Evolutionary conservation across 1,139 yeast genomes (phyloP).

Genomic region (Lipomyces yarrowii): DNA sequence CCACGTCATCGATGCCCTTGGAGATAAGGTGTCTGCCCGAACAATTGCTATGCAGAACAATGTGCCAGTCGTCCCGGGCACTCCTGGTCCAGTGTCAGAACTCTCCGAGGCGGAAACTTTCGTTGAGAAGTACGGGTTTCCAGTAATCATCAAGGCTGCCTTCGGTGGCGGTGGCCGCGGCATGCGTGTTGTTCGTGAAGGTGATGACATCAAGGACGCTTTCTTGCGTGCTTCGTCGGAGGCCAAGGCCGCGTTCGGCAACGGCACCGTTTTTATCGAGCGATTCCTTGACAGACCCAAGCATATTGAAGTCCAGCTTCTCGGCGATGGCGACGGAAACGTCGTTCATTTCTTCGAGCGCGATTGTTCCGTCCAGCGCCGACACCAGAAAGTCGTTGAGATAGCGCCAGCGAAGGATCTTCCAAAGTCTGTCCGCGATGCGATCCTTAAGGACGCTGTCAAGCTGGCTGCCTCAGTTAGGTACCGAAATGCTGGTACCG

Average conservation of each 20-base stretch:
- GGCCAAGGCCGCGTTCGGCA: constrained; percentile 93
- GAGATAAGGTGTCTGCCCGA: constrained; percentile 96
- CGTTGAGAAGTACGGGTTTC: constrained; percentile 83
- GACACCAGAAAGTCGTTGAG: constrained; percentile 98
- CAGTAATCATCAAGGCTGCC: constrained; percentile 97
- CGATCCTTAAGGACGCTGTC: constrained; percentile 92
- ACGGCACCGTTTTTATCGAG: constrained; percentile 97
- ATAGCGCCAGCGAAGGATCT: constrained; percentile 98
- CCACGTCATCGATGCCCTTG: constrained; percentile 90
- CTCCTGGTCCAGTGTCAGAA: constrained; percentile 91
- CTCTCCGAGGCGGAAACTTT: constrained; percentile 78
- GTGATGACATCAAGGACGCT: constrained; percentile 90
- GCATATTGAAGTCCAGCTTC: constrained; percentile 95
- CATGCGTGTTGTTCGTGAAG: constrained; percentile 98
- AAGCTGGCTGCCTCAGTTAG: constrained; percentile 84
- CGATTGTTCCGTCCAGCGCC: constrained; percentile 98
- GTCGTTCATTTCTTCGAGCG: constrained; percentile 95
- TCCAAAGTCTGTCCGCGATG: constrained; percentile 80
- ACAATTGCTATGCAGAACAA: constrained; percentile 74
- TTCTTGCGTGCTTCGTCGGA: constrained; percentile 92
- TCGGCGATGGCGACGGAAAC: constrained; percentile 93
- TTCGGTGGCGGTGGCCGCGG: constrained; percentile 99
- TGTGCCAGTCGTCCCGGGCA: constrained; percentile 97
- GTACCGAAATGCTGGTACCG: constrained; percentile 98
- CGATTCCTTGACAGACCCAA: constrained; percentile 93